phyloP scores from a whole-genome alignment of 2,329 filamentous ascomycete species.

The Venturia oleaginea region DNA sequence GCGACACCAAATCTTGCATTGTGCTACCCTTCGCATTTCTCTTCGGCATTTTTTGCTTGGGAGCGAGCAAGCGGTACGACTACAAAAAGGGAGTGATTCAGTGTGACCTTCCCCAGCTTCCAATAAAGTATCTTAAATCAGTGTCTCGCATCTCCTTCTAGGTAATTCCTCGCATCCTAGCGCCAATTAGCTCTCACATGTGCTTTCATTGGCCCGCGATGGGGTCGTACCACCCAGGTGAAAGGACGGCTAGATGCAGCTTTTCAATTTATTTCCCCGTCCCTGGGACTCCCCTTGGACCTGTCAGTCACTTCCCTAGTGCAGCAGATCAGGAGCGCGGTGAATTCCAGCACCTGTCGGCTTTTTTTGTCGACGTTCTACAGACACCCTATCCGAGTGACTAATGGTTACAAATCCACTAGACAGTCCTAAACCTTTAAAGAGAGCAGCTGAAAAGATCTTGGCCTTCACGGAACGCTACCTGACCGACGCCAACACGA shows the following conservation, averaged over 20 bases:
- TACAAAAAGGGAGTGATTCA: no score
- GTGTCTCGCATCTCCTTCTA: neutral
- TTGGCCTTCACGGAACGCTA: neutral
- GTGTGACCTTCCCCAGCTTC: neutral
- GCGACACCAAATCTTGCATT: neutral
- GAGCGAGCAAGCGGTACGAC: no score
- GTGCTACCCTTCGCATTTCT: no score
- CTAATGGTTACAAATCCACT: neutral
- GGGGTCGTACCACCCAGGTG: neutral
- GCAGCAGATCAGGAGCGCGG: neutral
- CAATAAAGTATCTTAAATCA: neutral
- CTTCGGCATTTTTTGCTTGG: no score
- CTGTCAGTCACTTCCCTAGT: neutral
- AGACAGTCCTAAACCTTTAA: no score
- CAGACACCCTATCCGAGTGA: neutral
- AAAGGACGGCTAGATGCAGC: neutral
- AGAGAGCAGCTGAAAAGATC: neutral
- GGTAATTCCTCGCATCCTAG: neutral
- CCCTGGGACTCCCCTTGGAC: neutral
- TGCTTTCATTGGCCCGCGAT: neutral
- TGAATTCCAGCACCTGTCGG: neutral
- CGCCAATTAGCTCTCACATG: neutral
- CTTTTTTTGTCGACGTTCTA: neutral
- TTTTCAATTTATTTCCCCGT: neutral
- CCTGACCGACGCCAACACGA: neutral